phyloP scores from a whole-genome alignment of 768 basidiomycete genomes.

The Macrolepiota fuliginosa region DNA sequence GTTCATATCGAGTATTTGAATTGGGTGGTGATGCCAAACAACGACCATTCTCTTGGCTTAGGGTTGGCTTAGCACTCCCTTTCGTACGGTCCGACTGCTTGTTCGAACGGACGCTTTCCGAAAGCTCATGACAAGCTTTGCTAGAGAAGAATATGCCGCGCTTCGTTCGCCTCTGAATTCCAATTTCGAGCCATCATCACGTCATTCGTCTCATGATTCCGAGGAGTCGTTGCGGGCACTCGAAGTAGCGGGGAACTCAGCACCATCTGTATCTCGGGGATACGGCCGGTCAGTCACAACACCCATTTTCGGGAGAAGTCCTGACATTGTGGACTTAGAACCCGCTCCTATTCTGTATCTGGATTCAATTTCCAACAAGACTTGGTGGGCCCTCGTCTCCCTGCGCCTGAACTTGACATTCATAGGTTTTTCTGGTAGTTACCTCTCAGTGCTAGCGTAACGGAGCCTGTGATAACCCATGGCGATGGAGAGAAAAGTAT shows the following conservation, averaged over 20 bases:
- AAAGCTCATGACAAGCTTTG: conserved; percentile 41
- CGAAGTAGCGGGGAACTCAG: conserved; percentile 70
- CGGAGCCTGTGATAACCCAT: conserved; percentile 56
- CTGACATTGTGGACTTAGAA: conserved; percentile 22
- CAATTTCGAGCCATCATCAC: conserved; percentile 36
- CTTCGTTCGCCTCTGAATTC: conserved; percentile 42
- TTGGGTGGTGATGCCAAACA: conserved; percentile 2
- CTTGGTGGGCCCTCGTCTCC: conserved; percentile 30
- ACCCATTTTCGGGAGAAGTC: neutral
- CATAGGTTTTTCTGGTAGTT: conserved; percentile 30
- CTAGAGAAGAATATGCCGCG: conserved; percentile 41
- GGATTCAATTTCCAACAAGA: conserved; percentile 81
- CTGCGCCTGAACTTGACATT: neutral
- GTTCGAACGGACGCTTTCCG: conserved; percentile 10
- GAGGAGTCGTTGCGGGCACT: conserved; percentile 75
- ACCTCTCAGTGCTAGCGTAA: conserved; percentile 74
- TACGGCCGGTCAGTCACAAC: conserved; percentile 30
- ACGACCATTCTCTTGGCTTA: neutral
- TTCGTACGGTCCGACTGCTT: neutral
- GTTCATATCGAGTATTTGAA: neutral
- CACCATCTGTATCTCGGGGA: conserved; percentile 24
- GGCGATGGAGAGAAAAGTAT: conserved; percentile 70
- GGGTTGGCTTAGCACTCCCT: neutral
- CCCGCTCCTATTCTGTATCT: conserved; percentile 65
- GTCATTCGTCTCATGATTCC: conserved; percentile 53